Evolutionary conservation across 2,329 filamentous ascomycete genomes (phyloP), one percentile per base, ranked within the genome.

Genomic region (Arthroderma sp.): DNA sequence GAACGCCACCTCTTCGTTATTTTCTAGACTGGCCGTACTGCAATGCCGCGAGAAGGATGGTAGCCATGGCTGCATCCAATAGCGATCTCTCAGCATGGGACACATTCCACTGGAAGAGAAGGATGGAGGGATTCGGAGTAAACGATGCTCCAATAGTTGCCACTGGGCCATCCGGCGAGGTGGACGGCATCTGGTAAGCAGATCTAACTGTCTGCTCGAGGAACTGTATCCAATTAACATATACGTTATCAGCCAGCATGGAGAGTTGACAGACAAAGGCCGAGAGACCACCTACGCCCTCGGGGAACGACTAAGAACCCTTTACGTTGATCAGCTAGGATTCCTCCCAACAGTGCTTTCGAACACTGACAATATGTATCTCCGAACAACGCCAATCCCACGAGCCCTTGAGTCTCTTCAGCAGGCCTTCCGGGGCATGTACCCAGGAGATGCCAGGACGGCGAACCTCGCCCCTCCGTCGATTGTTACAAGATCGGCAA

Each of bases 11-110:
- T 15, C 34, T 29, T 11, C 36, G 40, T 34, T 15, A 39, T 11
- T n/a, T 34, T 36, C 29, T 28, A 72, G 73, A 79, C 64, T 98
- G 91, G 91, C 86, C 91, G 1, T 96, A 95, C 66, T 98, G 91
- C 67, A 75, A 77, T 52, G 77, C 81, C 45, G 84, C 83, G 22
- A 75, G 78, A 47, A 80, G 81, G 52, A 74, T 96, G 59, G 77
- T 72, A 28, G 75, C 75, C 47, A 72, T 77, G 48, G 72, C 80
- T 27, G 68, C 77, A 50, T 67, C 67, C 34, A 73, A 66, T 38
- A 70, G 71, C 45, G 72, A 72, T 56, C 63, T 65, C 48, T 68
- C 63, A 32, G 59, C 65, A 43, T 81, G 75, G 76, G 72, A 78
- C 53, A 65, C 66, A 1, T 67, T 82, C 48, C 69, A 73, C 53